These are phyloP conservation scores for Calocybe gangraenosa DNA, from an alignment of 768 basidiomycete genomes.

Conservation along the genomic window DNA sequence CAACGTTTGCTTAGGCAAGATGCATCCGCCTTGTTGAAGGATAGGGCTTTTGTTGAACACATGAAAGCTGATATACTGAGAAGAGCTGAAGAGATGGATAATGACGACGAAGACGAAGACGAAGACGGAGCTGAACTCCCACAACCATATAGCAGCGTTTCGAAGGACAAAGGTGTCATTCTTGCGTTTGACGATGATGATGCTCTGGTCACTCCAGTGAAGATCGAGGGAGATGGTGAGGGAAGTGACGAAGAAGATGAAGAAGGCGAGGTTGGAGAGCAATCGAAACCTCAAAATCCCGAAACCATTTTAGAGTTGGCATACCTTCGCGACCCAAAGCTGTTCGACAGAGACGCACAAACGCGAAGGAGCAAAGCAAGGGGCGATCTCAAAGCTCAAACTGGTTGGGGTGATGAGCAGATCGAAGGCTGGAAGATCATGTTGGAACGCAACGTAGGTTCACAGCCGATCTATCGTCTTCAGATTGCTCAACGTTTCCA, in stretches of 20 bases:
- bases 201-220: conserved; percentile 43
- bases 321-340: conserved; percentile 67
- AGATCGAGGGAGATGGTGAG: conserved; percentile 59
- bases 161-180: conserved; percentile 26
- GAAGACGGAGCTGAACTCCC: conserved; percentile 11
- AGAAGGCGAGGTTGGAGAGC: conserved; percentile 25
- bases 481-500: not conserved
- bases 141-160: conserved; percentile 5
- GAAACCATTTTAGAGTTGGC: conserved; percentile 73
- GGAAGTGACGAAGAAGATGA: conserved; percentile 28
- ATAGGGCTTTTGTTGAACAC: conserved; percentile 57
- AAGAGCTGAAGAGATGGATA: conserved; percentile 62
- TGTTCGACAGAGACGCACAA: conserved; percentile 73
- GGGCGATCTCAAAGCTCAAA: conserved; percentile 60
- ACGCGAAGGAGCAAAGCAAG: conserved; percentile 71
- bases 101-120: conserved; percentile 60
- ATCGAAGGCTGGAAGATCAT: conserved; percentile 92
- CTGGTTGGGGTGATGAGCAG: conserved; percentile 80
- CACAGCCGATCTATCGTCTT: not conserved
- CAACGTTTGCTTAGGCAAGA: conserved; percentile 40
- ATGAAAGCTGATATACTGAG: conserved; percentile 85
- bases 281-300: conserved; percentile 23
- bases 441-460: conserved; percentile 81
- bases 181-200: conserved; percentile 43
- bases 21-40: conserved; percentile 40